These are phyloP conservation scores for Metroxylon sagu DNA, from an alignment of 176 grass and related monocot genomes.

Conservation along the genomic window DNA sequence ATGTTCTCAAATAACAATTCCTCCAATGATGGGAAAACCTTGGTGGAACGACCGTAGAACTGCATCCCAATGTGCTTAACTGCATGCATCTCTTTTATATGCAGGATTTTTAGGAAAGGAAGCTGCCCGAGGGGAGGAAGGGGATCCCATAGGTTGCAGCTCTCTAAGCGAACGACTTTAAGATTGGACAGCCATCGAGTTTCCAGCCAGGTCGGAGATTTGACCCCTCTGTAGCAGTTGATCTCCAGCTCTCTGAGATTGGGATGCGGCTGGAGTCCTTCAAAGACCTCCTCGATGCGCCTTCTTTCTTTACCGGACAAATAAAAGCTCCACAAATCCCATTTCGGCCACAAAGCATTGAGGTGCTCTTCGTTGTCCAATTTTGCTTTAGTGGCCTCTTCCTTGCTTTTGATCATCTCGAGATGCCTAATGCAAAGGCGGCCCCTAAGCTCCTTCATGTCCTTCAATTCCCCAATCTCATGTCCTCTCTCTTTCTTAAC, in stretches of 20 bases:
- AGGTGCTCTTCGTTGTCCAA: conserved; percentile 14
- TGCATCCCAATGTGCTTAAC: conserved; percentile 2
- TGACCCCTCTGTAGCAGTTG: conserved; percentile 3
- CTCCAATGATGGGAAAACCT: too few species aligned
- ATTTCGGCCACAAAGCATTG: too few species aligned
- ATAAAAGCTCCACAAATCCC: not conserved
- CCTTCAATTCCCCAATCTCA: conserved; percentile 28
- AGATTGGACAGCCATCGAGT: conserved; percentile 6
- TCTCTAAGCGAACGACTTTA: not conserved
- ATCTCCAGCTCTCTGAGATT: conserved; percentile 13
- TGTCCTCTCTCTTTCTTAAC: conserved; percentile 13
- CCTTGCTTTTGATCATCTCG: conserved; percentile 22
- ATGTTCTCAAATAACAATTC: too few species aligned
- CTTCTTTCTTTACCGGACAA: not conserved
- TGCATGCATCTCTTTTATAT: not conserved
- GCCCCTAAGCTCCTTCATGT: conserved; percentile 28
- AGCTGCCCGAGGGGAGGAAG: conserved; percentile 30
- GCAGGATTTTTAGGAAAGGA: conserved; percentile 7
- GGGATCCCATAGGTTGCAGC: not conserved
- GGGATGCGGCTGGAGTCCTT: conserved; percentile 26
- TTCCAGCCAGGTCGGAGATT: conserved; percentile 16
- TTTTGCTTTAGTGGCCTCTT: conserved; percentile 19
- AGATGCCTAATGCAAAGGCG: conserved; percentile 16
- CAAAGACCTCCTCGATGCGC: not conserved
- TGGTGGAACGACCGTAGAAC: too few species aligned